Conservation (phyloP, 371 early-diverging fungal genomes). For the Lichtheimia ramosa region DNA sequence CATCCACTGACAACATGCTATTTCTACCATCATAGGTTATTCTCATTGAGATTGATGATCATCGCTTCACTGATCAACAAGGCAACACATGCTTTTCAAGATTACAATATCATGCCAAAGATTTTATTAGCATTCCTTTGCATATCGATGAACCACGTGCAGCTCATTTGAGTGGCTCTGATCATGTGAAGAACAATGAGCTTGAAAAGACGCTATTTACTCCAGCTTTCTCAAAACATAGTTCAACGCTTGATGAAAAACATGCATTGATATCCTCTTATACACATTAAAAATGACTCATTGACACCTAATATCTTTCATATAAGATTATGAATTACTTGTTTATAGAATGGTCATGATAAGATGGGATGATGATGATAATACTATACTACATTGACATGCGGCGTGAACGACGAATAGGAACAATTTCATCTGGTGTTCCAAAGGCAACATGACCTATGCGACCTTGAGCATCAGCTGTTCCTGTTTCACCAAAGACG, state of each 20-base stretch:
- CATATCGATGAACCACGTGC: neutral
- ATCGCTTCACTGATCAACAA: neutral
- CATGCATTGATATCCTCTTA: too few species aligned
- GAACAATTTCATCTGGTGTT: slow-evolving; percentile 5
- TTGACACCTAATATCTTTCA: too few species aligned
- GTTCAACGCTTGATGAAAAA: too few species aligned
- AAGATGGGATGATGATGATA: too few species aligned
- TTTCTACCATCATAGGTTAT: neutral
- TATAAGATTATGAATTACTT: too few species aligned
- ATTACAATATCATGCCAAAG: neutral
- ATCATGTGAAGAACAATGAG: too few species aligned
- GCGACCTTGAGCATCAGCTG: neutral
- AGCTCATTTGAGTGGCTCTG: neutral
- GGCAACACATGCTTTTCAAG: too few species aligned
- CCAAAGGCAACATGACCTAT: slow-evolving; percentile 17
- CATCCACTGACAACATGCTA: neutral
- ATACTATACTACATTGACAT: too few species aligned
- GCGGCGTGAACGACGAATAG: neutral
- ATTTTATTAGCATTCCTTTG: neutral
- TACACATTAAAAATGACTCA: too few species aligned
- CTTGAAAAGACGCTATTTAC: too few species aligned
- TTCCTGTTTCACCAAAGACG: slow-evolving; percentile 12
- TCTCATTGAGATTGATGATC: neutral
- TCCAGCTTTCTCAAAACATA: too few species aligned
- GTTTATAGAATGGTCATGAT: too few species aligned